Conservation (phyloP, 2,329 filamentous ascomycete species). For the Onygenales sp. region DNA sequence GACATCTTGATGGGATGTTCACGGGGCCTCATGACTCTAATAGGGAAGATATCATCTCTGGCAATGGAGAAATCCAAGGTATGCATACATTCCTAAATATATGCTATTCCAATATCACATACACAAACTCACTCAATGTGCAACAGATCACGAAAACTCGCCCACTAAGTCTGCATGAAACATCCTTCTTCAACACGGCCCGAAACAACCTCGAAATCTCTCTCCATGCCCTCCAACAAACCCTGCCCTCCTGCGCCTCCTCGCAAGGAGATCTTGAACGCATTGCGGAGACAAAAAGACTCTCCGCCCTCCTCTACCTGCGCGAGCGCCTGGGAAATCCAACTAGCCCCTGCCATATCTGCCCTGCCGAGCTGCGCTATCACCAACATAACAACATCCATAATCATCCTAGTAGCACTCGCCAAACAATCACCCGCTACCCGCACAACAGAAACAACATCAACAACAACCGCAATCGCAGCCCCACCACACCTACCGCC, state of each 20-base stretch:
- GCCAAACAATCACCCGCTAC: neutral
- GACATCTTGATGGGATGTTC: slow-evolving; percentile 24
- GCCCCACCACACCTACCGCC: neutral
- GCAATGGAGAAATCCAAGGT: slow-evolving; percentile 7
- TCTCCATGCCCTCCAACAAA: slow-evolving; percentile 11
- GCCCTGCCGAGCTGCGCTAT: neutral
- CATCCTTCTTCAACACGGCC: slow-evolving; percentile 3
- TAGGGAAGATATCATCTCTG: slow-evolving; percentile 16
- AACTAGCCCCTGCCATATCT: slow-evolving; percentile 2
- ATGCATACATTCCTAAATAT: neutral
- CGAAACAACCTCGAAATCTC: slow-evolving; percentile 4
- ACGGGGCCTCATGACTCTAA: slow-evolving; percentile 19
- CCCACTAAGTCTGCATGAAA: slow-evolving; percentile 2
- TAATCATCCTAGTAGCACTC: neutral
- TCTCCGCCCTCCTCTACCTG: slow-evolving; percentile 22
- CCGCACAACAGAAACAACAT: neutral
- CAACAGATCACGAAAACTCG: slow-evolving; percentile 8
- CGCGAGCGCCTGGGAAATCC: slow-evolving; percentile 13
- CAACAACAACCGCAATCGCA: neutral
- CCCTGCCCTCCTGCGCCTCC: slow-evolving; percentile 10
- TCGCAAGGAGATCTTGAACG: slow-evolving; percentile 13
- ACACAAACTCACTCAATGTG: neutral
- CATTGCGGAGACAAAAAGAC: slow-evolving; percentile 21
- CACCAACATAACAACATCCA: neutral
- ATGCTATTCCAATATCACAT: neutral